A percentile compares a stretch with the other conserved stretches of the same genome.
These are phyloP conservation scores for Panaeolus papilionaceus DNA, from an alignment of 768 basidiomycete species.

Conservation along the genomic window DNA sequence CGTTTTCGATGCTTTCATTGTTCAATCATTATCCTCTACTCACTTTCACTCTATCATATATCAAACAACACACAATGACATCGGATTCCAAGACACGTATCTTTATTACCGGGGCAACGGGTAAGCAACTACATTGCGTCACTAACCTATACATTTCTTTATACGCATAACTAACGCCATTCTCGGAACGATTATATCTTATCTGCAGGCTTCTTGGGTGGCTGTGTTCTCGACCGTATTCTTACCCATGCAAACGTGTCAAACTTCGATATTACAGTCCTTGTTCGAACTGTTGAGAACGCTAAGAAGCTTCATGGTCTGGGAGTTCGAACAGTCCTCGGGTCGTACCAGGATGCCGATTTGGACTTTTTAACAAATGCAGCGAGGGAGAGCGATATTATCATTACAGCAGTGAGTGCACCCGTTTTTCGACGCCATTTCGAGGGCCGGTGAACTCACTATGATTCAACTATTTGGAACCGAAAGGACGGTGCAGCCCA, in stretches of 20 bases:
- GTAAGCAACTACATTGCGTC: conserved; percentile 25
- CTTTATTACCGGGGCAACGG: conserved; percentile 53
- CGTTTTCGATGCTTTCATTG: no score
- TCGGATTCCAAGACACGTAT: conserved; percentile 28
- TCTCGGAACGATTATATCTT: no score
- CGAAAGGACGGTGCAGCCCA: background rate
- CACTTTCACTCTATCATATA: no score
- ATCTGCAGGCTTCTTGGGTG: conserved; percentile 52
- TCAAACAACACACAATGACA: no score
- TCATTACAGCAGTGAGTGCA: conserved; percentile 41
- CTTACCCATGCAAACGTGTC: conserved; percentile 41
- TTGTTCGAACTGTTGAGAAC: conserved; percentile 52
- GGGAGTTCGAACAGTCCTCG: conserved; percentile 45
- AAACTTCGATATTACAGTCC: conserved; percentile 47
- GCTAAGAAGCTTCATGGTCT: conserved; percentile 47
- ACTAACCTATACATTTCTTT: background rate
- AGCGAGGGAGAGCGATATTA: conserved; percentile 46
- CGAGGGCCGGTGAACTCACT: background rate
- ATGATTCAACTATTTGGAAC: no score
- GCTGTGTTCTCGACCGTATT: conserved; percentile 48
- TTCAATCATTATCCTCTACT: no score
- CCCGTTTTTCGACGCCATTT: background rate
- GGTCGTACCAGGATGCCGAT: conserved; percentile 47
- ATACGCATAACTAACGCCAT: no score
- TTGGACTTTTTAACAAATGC: conserved; percentile 42